Evolutionary conservation across 164 flowering plant genomes (phyloP).

Genomic region (Liriodendron chinense): DNA sequence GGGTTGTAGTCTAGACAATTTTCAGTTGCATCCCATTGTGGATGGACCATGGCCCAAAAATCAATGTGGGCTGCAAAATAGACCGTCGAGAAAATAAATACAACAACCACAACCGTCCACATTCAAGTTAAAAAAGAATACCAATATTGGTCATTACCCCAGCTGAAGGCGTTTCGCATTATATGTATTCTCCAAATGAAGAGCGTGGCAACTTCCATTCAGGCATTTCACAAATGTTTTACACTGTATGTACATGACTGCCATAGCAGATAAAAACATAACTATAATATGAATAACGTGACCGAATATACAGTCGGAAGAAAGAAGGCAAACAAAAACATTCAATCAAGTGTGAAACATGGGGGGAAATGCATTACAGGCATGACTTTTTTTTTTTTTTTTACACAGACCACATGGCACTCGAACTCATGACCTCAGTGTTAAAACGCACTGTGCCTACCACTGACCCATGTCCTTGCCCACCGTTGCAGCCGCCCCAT

Average conservation of each 20-base stretch:
- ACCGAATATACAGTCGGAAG: background rate
- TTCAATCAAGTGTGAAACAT: background rate
- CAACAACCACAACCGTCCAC: too few relatives aligned
- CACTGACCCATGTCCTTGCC: background rate
- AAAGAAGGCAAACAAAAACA: background rate
- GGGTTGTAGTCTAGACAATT: too few relatives aligned
- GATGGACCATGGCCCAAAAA: too few relatives aligned
- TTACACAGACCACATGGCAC: too few relatives aligned
- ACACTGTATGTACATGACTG: background rate
- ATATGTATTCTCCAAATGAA: background rate
- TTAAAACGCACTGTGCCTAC: too few relatives aligned
- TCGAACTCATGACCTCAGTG: too few relatives aligned
- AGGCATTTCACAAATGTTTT: background rate
- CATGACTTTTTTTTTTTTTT: background rate
- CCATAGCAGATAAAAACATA: background rate
- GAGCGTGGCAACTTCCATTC: background rate
- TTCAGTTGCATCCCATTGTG: too few relatives aligned
- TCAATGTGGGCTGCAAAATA: too few relatives aligned
- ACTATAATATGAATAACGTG: background rate
- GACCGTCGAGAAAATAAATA: too few relatives aligned
- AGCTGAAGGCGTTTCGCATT: too few relatives aligned
- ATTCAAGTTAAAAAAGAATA: too few relatives aligned
- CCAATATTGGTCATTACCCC: too few relatives aligned
- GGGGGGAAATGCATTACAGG: background rate
- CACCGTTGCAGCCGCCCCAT: background rate